Evolutionary conservation across 495 filamentous ascomycete species (phyloP), one percentile per base, ranked within the genome.

Genomic region (Tuber microsphaerosporum): DNA sequence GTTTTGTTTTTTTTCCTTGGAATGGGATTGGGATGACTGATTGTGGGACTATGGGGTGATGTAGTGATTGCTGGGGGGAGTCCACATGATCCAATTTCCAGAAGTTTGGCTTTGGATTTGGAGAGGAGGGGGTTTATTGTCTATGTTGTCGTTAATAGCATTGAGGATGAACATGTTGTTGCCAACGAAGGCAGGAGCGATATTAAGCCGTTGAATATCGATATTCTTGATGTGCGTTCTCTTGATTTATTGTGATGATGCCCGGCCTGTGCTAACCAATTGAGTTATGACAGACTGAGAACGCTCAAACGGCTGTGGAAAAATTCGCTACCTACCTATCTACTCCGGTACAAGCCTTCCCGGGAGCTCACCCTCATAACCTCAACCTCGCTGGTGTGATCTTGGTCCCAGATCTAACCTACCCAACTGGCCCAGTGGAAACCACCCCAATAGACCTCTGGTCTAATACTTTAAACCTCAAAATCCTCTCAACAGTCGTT

Each of bases 111-210:
- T 2, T 82, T 92, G 42, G 96, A 98, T 80, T 82, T 99, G 74
- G 95, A 98, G 83, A 88, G 93, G 71, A 89, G 94, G 71, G 96
- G 96, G 20, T 98, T 97, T 82, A 92, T 98, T 70, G 94, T 98
- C 37, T 98, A 92, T 81, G 86, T 99, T 71, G 91, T 95, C 0
- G 93, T 92, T 76, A 90, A 88, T 75, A 91, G 88, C 14, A 83
- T 88, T 69, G 91, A 95, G 71, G 96, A 98, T 77, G 96, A 98
- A 79, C 87, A 91, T 20, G 84, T 90, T 46, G 89, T 98, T 42
- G 89, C 92, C 71, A 87, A 88, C 51, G 88, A 96, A 81, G 81
- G 79, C 17, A 87, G 93, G 73, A 86, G 88, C 1, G 95, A 98
- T 83, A 92, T 99, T 79, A 87, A 89, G 75, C 88, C 95, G 8